phyloP scores from a whole-genome alignment of 345 rosid genomes.

The Rhodomyrtus tomentosa region DNA sequence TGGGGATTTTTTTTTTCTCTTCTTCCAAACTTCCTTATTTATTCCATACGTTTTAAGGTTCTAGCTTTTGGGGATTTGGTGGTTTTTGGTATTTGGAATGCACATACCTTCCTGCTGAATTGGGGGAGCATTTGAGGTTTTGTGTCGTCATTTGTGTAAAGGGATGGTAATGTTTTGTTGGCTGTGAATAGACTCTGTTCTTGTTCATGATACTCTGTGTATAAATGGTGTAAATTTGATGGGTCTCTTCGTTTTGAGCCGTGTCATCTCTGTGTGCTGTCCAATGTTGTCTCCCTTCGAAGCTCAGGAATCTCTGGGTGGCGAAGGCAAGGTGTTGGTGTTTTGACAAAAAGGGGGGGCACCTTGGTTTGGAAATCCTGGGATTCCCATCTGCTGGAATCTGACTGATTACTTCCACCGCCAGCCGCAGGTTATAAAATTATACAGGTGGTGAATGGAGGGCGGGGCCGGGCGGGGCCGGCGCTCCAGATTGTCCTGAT shows the following conservation, averaged over 20 bases:
- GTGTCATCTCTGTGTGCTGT: not conserved
- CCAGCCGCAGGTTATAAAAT: not conserved
- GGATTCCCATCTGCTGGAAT: not conserved
- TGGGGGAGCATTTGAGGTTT: not conserved
- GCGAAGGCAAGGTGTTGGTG: not conserved
- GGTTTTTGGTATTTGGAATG: not conserved
- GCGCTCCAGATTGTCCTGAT: not conserved
- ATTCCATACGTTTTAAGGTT: not conserved
- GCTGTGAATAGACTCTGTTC: not conserved
- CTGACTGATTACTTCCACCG: not conserved
- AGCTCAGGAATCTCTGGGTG: not conserved
- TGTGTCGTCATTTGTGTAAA: not conserved
- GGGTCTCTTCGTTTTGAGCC: not conserved
- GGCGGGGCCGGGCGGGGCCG: not conserved
- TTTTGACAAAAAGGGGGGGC: not conserved
- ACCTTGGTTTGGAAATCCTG: not conserved
- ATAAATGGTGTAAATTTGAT: slow-evolving; percentile 11
- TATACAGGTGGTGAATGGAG: not conserved
- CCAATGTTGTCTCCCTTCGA: not conserved
- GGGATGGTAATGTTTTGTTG: slow-evolving; percentile 2
- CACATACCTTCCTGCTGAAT: not conserved
- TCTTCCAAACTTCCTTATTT: not conserved
- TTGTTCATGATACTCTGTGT: slow-evolving; percentile 1
- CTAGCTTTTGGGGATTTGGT: not conserved
- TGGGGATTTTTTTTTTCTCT: not conserved